Percentiles rank a stretch among this genome's conserved stretches.
phyloP scores from a whole-genome alignment of 2,329 filamentous ascomycete species.

The Colletotrichum magnum region DNA sequence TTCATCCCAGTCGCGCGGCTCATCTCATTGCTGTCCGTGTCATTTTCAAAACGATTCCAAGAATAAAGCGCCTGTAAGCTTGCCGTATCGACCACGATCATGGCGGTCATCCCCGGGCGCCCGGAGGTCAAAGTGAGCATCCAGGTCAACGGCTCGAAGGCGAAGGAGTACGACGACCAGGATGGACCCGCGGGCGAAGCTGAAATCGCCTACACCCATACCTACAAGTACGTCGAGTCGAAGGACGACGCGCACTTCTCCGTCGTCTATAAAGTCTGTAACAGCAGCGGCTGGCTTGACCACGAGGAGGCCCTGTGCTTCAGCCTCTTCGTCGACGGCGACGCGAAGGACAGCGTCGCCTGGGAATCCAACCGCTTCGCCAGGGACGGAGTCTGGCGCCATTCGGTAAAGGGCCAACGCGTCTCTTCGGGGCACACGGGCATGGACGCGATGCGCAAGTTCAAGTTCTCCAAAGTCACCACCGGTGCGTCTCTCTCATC shows the following conservation, averaged over 20 bases:
- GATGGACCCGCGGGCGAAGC: conserved; percentile 25
- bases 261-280: conserved; percentile 35
- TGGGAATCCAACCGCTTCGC: conserved; percentile 5
- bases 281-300: conserved; percentile 33
- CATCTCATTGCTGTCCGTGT: background rate
- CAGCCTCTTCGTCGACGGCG: conserved; percentile 41
- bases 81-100: conserved; percentile 20
- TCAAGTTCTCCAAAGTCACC: conserved; percentile 42
- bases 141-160: conserved; percentile 40
- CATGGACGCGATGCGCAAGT: conserved; percentile 32
- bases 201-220: conserved; percentile 2
- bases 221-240: conserved; percentile 43
- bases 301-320: conserved; percentile 38
- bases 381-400: background rate
- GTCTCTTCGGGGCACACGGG: background rate
- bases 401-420: conserved; percentile 7
- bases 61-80: background rate
- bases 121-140: conserved; percentile 44
- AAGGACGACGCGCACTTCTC: conserved; percentile 41
- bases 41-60: background rate
- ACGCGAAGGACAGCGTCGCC: conserved; percentile 19
- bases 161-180: conserved; percentile 42
- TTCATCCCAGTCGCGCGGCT: too few species aligned
- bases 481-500: conserved; percentile 35
- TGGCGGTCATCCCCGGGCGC: conserved; percentile 45